These are phyloP conservation scores for Colletotrichum echinochloae DNA, from an alignment of 2,329 filamentous ascomycete genomes.

Conservation along the genomic window DNA sequence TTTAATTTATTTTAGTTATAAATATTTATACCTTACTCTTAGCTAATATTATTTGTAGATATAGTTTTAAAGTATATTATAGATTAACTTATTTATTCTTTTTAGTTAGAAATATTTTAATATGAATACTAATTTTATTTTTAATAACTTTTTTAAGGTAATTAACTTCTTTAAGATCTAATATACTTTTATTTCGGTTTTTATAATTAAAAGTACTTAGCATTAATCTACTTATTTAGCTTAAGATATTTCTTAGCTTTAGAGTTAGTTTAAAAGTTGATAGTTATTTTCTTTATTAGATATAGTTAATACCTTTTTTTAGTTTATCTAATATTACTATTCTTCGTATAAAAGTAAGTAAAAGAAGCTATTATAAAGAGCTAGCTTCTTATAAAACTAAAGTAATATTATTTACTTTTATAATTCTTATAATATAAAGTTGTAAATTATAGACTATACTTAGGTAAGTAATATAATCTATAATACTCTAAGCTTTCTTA, in stretches of 20 bases:
- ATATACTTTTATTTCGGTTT: accelerated
- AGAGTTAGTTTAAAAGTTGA: accelerated
- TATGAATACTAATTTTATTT: neutral
- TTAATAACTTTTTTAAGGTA: too few relatives aligned
- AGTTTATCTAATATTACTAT: neutral
- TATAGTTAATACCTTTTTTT: neutral
- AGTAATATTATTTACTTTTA: accelerated
- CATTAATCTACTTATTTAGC: accelerated
- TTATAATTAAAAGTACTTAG: neutral
- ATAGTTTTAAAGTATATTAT: neutral
- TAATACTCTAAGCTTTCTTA: accelerated
- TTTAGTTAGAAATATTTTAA: neutral
- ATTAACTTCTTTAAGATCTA: neutral
- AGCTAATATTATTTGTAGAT: neutral
- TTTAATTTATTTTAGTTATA: neutral
- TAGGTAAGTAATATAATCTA: neutral
- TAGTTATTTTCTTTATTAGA: accelerated
- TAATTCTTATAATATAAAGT: neutral
- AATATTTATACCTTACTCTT: neutral
- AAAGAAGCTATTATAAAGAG: neutral
- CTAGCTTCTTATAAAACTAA: neutral
- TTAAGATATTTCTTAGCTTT: neutral
- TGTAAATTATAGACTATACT: accelerated
- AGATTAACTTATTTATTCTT: too few relatives aligned
- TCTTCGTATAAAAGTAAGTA: neutral